Evolutionary conservation across 176 grass and related monocot genomes (phyloP).

Genomic region (Themeda triandra): DNA sequence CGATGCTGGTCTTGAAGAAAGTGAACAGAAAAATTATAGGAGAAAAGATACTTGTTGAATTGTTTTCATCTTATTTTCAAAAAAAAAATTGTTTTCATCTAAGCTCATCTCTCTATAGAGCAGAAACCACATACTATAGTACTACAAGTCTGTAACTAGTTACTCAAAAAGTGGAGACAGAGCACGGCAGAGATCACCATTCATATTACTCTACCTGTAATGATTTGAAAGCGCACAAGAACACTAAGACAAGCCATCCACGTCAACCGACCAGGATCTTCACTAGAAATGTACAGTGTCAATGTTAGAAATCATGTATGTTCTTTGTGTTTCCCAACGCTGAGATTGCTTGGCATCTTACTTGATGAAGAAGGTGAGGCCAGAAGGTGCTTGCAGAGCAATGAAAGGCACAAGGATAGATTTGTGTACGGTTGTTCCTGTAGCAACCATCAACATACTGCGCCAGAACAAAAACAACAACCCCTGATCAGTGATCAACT

Average conservation of each 20-base stretch:
- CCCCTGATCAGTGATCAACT: background rate
- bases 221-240: slow-evolving; percentile 39
- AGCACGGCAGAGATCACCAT: background rate
- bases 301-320: background rate
- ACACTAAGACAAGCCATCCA: slow-evolving; percentile 35
- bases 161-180: background rate
- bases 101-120: background rate
- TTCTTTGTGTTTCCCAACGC: background rate
- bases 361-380: slow-evolving; percentile 49
- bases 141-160: background rate
- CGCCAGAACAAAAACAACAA: background rate
- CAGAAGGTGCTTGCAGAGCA: slow-evolving; percentile 60
- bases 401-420: slow-evolving; percentile 58
- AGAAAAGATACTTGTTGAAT: background rate
- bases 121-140: background rate
- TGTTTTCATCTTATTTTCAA: no score
- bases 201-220: slow-evolving; percentile 42
- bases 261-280: slow-evolving; percentile 48
- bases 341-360: slow-evolving; percentile 19
- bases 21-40: background rate
- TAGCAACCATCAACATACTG: slow-evolving; percentile 55
- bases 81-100: background rate
- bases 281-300: slow-evolving; percentile 29
- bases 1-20: background rate
- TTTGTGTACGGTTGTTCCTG: slow-evolving; percentile 55